Evolutionary conservation across 1,284 basidiomycete species (phyloP), one percentile per base, ranked within the genome.

Genomic region (Phylloboletellus chloephorus): DNA sequence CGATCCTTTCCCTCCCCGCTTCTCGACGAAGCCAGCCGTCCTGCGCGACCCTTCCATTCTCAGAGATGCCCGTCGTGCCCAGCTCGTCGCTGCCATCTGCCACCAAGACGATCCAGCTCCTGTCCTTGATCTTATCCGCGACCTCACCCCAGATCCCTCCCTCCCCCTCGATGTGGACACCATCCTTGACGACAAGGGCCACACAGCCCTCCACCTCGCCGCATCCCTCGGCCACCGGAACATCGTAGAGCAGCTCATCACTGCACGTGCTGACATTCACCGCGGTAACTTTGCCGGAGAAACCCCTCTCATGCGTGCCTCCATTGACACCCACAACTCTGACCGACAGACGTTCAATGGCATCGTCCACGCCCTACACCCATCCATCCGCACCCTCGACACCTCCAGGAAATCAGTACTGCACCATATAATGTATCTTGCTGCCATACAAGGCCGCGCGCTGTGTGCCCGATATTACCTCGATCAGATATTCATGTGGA

Each of bases 251-350:
- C 79, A 80, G 26, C 75, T 92, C 39, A 73, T 88, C 47, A 68
- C 67, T 7, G 70, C 74, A 26, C 89, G 90, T 20, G 88, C 92
- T 2, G 93, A 97, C 58, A 72, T 90, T 13, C 78, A 90, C 52
- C 78, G 89, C 19, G 93, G 93, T 3, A 98, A 98, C 66, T 86
- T 87, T 58, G 79, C 85, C 5, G 95, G 96, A 37, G 95, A 99
- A 66, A 98, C 95, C 0, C 83, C 96, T 2, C 77, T 99, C 17
- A 91, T 97, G 38, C 84, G 96, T 31, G 85, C 93, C 1, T 88
- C 93, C 42, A 76, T 98, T 34, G 85, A 94, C 7, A 92, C 88
- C 19, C 86, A 94, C 59, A 85, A 88, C 54, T 86, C 79, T 47
- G 92, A 96, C 51, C 73, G 77, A 26, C 82, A 88, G 48, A 73